Percentiles rank a stretch among this genome's conserved stretches.
Evolutionary conservation across 2,329 filamentous ascomycete genomes (phyloP).

Genomic region (Fusarium pseudoanthophilum): DNA sequence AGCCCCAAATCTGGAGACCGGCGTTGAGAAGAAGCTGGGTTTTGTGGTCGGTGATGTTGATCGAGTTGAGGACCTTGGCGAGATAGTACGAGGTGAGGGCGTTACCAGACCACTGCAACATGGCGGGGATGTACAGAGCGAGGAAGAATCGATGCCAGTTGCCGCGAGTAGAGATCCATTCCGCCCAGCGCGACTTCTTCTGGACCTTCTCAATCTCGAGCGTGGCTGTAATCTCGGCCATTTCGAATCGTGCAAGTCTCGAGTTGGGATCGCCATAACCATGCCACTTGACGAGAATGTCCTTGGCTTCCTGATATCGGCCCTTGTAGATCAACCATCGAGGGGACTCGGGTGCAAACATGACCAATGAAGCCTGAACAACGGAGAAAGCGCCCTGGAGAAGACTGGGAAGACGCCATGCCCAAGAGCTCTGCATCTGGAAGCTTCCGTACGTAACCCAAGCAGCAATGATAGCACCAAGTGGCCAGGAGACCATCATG

Average conservation of each 20-base stretch:
- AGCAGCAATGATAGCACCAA: conserved; percentile 37
- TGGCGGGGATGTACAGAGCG: conserved; percentile 44
- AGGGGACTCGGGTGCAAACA: conserved; percentile 38
- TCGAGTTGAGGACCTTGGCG: conserved; percentile 52
- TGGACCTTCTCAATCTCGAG: conserved; percentile 42
- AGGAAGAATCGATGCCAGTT: conserved; percentile 49
- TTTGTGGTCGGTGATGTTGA: conserved; percentile 50
- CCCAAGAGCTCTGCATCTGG: conserved; percentile 53
- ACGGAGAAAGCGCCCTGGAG: conserved; percentile 53
- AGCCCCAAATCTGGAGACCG: conserved; percentile 50
- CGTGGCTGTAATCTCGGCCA: conserved; percentile 38
- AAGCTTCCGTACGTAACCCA: conserved; percentile 55
- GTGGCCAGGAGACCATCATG: conserved; percentile 37
- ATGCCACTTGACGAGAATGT: conserved; percentile 40
- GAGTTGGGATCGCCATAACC: conserved; percentile 34
- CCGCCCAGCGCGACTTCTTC: conserved; percentile 33
- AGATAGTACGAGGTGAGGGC: conserved; percentile 54
- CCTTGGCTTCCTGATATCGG: conserved; percentile 35
- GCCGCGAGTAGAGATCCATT: conserved; percentile 39
- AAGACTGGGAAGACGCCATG: conserved; percentile 62
- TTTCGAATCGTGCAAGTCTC: conserved; percentile 28
- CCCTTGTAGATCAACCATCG: conserved; percentile 44
- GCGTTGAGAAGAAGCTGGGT: conserved; percentile 49
- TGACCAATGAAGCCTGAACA: conserved; percentile 1
- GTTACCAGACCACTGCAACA: conserved; percentile 46